phyloP scores from a whole-genome alignment of 2,329 filamentous ascomycete genomes.

The Xylariaceae sp. region DNA sequence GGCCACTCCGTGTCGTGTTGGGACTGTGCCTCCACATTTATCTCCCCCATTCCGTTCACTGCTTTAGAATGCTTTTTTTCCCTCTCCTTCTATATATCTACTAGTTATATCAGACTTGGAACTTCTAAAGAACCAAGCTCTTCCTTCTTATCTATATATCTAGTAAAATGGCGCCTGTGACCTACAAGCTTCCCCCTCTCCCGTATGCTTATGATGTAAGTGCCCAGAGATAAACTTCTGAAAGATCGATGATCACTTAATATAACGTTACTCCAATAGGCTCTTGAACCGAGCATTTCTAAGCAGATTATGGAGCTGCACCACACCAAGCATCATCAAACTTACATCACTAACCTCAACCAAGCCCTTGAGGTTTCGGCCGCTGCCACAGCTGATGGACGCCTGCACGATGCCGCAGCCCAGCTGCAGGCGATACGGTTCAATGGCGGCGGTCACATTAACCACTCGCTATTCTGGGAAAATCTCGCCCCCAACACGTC shows the following conservation, averaged over 20 bases:
- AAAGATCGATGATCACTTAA: background rate
- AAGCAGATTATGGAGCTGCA: slow-evolving; percentile 78
- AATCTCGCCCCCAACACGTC: slow-evolving; percentile 64
- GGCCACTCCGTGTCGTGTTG: background rate
- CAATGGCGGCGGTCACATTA: slow-evolving; percentile 89
- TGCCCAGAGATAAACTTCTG: slow-evolving; percentile 9
- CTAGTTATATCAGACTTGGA: background rate
- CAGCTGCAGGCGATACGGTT: slow-evolving; percentile 74
- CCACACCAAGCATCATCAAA: slow-evolving; percentile 74
- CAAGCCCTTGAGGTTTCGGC: slow-evolving; percentile 58
- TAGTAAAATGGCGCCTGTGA: slow-evolving; percentile 36
- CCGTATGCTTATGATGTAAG: slow-evolving; percentile 69
- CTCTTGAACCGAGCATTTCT: slow-evolving; percentile 70
- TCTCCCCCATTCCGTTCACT: background rate
- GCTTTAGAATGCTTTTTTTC: background rate
- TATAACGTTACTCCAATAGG: slow-evolving; percentile 39
- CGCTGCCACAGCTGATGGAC: slow-evolving; percentile 49
- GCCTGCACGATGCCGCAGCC: slow-evolving; percentile 56
- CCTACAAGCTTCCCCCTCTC: slow-evolving; percentile 60
- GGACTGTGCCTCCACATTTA: background rate
- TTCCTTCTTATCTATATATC: background rate
- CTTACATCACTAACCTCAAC: slow-evolving; percentile 75
- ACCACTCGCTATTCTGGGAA: slow-evolving; percentile 91
- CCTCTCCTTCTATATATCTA: background rate
- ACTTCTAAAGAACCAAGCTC: background rate